A percentile compares a stretch with the other conserved stretches of the same genome.
Conservation (phyloP, 1,139 yeast species). For the Lodderomyces theae region DNA sequence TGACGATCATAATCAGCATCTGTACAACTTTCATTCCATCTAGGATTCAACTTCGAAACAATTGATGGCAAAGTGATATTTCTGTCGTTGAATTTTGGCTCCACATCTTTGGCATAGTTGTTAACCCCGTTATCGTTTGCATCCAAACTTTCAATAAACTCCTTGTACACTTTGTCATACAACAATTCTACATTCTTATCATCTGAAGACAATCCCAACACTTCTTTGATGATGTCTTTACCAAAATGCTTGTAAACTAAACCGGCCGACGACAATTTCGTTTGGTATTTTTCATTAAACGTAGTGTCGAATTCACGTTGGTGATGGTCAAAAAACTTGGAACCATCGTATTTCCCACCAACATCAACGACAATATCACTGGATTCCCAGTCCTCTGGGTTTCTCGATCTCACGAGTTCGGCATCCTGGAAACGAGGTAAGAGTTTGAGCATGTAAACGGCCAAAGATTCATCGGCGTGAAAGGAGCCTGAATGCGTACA, state of each 20-base stretch:
- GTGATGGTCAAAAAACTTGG: constrained; percentile 91
- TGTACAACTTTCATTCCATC: constrained; percentile 69
- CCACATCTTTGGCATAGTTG: constrained; percentile 57
- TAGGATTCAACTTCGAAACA: constrained; percentile 75
- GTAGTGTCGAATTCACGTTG: constrained; percentile 61
- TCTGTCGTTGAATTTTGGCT: constrained; percentile 32
- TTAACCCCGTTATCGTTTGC: constrained; percentile 94
- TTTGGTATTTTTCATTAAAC: constrained; percentile 39
- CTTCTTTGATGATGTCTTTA: constrained; percentile 61
- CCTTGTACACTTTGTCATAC: constrained; percentile 73
- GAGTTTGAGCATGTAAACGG: constrained; percentile 77
- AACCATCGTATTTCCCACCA: constrained; percentile 87
- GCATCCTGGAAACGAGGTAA: constrained; percentile 71
- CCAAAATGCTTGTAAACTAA: constrained; percentile 92
- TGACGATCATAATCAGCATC: constrained; percentile 66
- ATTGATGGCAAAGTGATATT: constrained; percentile 75
- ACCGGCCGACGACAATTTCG: constrained; percentile 93
- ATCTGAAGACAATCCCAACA: constrained; percentile 25
- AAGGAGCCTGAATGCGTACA: constrained; percentile 95
- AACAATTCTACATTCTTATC: constrained; percentile 54
- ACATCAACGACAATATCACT: constrained; percentile 96
- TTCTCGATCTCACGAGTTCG: constrained; percentile 76
- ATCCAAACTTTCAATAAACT: constrained; percentile 87
- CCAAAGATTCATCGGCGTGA: constrained; percentile 98
- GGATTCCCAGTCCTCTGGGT: constrained; percentile 75